These are phyloP conservation scores for Allantophomopsis lycopodina DNA, from an alignment of 2,329 filamentous ascomycete species.

Conservation along the genomic window DNA sequence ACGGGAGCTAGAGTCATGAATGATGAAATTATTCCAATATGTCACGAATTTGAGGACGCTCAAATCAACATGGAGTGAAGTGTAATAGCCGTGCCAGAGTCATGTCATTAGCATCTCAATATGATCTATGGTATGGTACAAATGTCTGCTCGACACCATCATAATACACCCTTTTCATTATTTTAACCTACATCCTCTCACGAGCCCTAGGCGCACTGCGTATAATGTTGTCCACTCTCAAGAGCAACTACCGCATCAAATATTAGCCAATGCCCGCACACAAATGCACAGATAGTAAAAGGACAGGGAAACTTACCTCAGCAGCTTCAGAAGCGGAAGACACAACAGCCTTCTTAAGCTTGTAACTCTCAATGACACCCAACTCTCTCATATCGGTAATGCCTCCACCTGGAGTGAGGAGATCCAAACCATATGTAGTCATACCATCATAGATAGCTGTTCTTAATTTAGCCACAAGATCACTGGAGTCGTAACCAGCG, in stretches of 20 bases:
- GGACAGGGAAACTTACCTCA: slow-evolving; percentile 49
- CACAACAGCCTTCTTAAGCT: slow-evolving; percentile 96
- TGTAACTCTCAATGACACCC: slow-evolving; percentile 95
- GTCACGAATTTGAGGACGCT: too few species aligned
- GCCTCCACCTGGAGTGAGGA: slow-evolving; percentile 79
- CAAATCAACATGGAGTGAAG: too few species aligned
- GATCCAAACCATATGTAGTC: slow-evolving; percentile 81
- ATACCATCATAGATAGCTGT: slow-evolving; percentile 93
- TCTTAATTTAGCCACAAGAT: slow-evolving; percentile 79
- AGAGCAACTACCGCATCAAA: slow-evolving; percentile 50
- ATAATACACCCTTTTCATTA: slow-evolving; percentile 15
- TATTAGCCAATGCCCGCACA: slow-evolving; percentile 1
- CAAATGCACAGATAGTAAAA: slow-evolving; percentile 4
- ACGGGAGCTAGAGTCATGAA: too few species aligned
- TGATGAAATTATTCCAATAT: too few species aligned
- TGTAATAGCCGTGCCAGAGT: too few species aligned
- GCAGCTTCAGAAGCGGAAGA: slow-evolving; percentile 92
- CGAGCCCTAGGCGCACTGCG: slow-evolving; percentile 76
- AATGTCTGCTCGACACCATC: slow-evolving; percentile 9
- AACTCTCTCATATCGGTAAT: slow-evolving; percentile 93
- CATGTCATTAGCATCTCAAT: slow-evolving; percentile 14
- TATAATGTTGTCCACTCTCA: slow-evolving; percentile 97
- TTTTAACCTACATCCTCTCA: slow-evolving; percentile 47
- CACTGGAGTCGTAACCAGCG: slow-evolving; percentile 87
- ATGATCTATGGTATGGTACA: slow-evolving; percentile 22